Evolutionary conservation across 306 rosid species (phyloP), one percentile per base, ranked within the genome.

Genomic region (Senna tora): DNA sequence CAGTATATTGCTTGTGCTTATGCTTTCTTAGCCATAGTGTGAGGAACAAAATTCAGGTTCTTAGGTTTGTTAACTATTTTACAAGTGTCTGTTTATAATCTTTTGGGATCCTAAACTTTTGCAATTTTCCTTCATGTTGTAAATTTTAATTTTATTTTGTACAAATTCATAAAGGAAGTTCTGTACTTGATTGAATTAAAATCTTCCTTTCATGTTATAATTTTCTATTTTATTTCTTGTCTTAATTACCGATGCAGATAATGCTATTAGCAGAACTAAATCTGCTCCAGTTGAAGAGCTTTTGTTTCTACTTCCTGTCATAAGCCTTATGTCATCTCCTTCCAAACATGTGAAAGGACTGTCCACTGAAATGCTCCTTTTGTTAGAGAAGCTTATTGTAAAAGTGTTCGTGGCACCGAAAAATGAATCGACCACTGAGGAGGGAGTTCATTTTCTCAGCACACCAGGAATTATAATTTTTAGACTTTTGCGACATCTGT

Each of bases 281-380:
- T 71, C 80, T 81, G 69, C 55, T 73, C 68, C 73, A 72, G 78
- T 85, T 38, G 97, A 91, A 84, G 99, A 94, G 78, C 77, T 87
- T 75, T 77, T 91, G 82, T 87, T 91, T 50, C 78, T 89, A 75
- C 85, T 94, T 85, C 99, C 97, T 43, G 67, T 77, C 72, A 78
- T 91, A 68, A 81, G 91, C 83, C 90, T 94, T 75, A 81, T 89
- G 83, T 87, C 99, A n/a, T 94, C 97, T 77, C 85, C 98, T 74
- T 94, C 98, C 39, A 89, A 87, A 73, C 69, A 79, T 71, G 85
- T 94, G 67, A 91, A 87, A 80, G 86, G 90, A 74, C 77, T 79
- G 70, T 90, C 97, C 57, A 76, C 89, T 68, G 91, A 94, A 73
- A 71, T 89, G 67, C 92, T 94, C 81, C 67, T 71, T 57, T 57